A percentile compares a stretch with the other conserved stretches of the same genome.
These are phyloP conservation scores for Gossypium gossypioides DNA, from an alignment of 441 rosid genomes.

Conservation along the genomic window DNA sequence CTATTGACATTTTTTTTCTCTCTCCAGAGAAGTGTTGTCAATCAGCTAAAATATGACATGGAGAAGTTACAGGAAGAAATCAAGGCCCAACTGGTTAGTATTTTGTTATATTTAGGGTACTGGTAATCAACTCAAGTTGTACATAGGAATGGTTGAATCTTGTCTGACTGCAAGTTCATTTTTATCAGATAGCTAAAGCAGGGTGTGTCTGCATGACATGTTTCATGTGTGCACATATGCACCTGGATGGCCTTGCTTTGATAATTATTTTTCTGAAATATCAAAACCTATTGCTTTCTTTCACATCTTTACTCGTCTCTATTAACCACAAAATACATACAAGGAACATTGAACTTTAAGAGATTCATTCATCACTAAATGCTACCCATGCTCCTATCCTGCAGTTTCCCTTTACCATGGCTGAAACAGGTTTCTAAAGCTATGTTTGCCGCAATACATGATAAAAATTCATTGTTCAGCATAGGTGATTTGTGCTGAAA, in stretches of 20 bases:
- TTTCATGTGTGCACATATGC: neutral
- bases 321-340: neutral
- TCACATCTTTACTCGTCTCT: too few species aligned
- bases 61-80: slow-evolving; percentile 73
- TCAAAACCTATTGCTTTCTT: neutral
- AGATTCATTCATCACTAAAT: neutral
- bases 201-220: neutral
- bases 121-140: neutral
- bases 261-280: neutral
- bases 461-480: neutral
- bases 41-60: slow-evolving; percentile 84
- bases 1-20: slow-evolving; percentile 6
- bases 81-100: slow-evolving; percentile 68
- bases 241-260: neutral
- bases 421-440: neutral
- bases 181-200: neutral
- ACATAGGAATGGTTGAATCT: neutral
- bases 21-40: slow-evolving; percentile 71
- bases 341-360: neutral
- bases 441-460: neutral
- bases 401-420: neutral
- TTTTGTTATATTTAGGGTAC: neutral
- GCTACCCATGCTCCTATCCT: neutral
- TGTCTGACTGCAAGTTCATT: neutral
- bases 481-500: neutral